Base-by-base conservation (phyloP, 768 basidiomycete genomes). In the Suillus cothurnatus region DNA sequence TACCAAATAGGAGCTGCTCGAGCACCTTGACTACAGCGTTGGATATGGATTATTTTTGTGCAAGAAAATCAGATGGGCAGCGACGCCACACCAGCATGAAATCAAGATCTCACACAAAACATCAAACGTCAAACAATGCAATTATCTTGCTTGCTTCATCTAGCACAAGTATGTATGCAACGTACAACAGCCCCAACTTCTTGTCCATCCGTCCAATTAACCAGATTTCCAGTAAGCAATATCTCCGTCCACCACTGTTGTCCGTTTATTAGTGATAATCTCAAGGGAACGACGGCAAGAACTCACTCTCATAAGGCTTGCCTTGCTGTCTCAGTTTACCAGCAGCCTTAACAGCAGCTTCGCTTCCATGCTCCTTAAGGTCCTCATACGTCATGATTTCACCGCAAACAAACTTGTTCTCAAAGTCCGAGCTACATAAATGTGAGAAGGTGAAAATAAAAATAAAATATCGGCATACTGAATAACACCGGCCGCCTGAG, bases 401-500 rank as follows among this genome's bases (percentile, higher is more conserved):
- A 77, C 95, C 95, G 68, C 95, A 97, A 28, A 98, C 92, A 71
- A 97, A 97, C 80, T 97, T 96, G 79, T 97, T 93, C 81, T 98
- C 95, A 74, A 99, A 98, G 79, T 98, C 96, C 61, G 94, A 90
- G 83, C 92, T 94, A 66, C 3, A 21, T 43, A 45, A 21, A 61
- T 41, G 60, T 47, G 23, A 9, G 49, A 26, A 23, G 49, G 47
- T 47, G 62, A 67, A 15, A 28, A 52, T 23, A 38, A 57, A 43
- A 12, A 19, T 31, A 45, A 17, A 6, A 31, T 14, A n/a, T 6
- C 31, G 9, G 82, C 91, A 60, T 73, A 94, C 91, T 99, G 97
- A 73, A 99, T 99, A 69, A 99, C 95, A 77, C 97, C 97, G 45
- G 97, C 97, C 9, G 97, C 97, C 75, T 95, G 92, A 3, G 97